Base-by-base conservation (phyloP, 192 early-diverging fungal genomes). In the Lobosporangium transversale region DNA sequence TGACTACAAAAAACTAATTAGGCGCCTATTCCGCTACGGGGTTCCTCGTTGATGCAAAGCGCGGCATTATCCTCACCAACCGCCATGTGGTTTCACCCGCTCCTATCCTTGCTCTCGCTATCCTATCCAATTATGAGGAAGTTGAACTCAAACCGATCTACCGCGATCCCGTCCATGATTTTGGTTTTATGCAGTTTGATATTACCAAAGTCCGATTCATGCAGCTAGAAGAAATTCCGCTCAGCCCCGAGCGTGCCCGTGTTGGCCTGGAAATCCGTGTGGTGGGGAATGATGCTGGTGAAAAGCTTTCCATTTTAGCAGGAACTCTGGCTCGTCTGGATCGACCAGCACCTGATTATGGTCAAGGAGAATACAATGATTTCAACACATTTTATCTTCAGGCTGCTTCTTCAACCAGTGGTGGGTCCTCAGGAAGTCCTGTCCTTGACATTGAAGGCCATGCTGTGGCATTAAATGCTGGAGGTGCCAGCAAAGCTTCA, bases 381-480 rank as follows among this genome's bases (percentile, higher is more conserved):
- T 87, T 92, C 66, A 94, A 93, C 69, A 93, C 92, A 2, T 94
- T 94, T 73, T 94, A 93, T 73, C 74, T 92, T 15, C 90, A 92
- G 78, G 89, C 92, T 1, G 88, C 91, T 0, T 88, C 93, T 14
- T 84, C 86, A 8, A 89, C 89, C 12, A 92, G 88, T 60, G 92
- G 91, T 50, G 93, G 93, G 5, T 90, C 89, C 35, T 91, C 89
- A 5, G 93, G 93, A 32, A 89, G 86, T 60, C 92, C 93, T 5
- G 91, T 94, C 15, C 80, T 94, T 36, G 89, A 93, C 52, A 89
- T 93, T 35, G 82, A 90, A 15, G 93, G 93, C 2, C 69, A 88
- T 61, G 93, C 93, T 7, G 88, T 94, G 7, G 93, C 85, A 4
- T 68, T 94, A n/a, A 89, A 93, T 53, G 84, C 87, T 20, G 93